These are phyloP conservation scores for Exsudoporus floridanus DNA, from an alignment of 1,284 basidiomycete genomes.

Conservation along the genomic window DNA sequence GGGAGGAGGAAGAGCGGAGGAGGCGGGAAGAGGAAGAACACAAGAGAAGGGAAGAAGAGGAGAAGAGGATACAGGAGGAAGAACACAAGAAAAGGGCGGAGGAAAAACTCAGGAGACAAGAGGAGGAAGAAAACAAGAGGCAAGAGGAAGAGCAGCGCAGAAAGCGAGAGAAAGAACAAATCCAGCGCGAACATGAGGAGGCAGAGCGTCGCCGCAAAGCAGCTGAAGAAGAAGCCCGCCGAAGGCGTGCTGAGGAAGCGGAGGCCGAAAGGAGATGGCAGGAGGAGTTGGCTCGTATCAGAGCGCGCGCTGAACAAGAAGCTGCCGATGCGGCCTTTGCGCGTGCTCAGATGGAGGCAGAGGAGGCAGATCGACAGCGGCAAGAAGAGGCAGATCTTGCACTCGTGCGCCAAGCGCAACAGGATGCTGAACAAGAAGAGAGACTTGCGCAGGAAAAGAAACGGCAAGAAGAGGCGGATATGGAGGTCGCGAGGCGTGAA, in stretches of 20 bases:
- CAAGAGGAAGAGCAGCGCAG: slow-evolving; percentile 18
- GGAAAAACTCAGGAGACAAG: neutral
- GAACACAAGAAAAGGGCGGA: slow-evolving; percentile 18
- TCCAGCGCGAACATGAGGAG: slow-evolving; percentile 20
- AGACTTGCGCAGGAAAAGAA: slow-evolving; percentile 21
- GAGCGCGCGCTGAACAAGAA: slow-evolving; percentile 32
- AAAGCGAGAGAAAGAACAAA: slow-evolving; percentile 23
- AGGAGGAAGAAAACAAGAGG: slow-evolving; percentile 26
- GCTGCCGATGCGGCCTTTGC: slow-evolving; percentile 37
- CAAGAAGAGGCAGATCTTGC: slow-evolving; percentile 36
- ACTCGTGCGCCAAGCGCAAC: slow-evolving; percentile 30
- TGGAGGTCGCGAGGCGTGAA: slow-evolving; percentile 34
- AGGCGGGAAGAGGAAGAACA: slow-evolving; percentile 18
- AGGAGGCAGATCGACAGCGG: slow-evolving; percentile 29
- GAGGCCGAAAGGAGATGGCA: slow-evolving; percentile 36
- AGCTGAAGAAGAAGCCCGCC: slow-evolving; percentile 14
- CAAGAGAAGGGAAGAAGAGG: slow-evolving; percentile 16
- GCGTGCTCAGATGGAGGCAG: slow-evolving; percentile 35
- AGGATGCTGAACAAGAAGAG: slow-evolving; percentile 32
- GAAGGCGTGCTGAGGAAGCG: slow-evolving; percentile 22
- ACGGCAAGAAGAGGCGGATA: slow-evolving; percentile 33
- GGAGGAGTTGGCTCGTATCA: slow-evolving; percentile 32
- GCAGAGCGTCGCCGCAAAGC: slow-evolving; percentile 18
- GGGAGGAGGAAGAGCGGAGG: slow-evolving; percentile 11
- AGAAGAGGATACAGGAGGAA: slow-evolving; percentile 5